A percentile compares a stretch with the other conserved stretches of the same genome.
phyloP scores from a whole-genome alignment of 2,329 filamentous ascomycete species.

The Exophiala lecanii-corni region DNA sequence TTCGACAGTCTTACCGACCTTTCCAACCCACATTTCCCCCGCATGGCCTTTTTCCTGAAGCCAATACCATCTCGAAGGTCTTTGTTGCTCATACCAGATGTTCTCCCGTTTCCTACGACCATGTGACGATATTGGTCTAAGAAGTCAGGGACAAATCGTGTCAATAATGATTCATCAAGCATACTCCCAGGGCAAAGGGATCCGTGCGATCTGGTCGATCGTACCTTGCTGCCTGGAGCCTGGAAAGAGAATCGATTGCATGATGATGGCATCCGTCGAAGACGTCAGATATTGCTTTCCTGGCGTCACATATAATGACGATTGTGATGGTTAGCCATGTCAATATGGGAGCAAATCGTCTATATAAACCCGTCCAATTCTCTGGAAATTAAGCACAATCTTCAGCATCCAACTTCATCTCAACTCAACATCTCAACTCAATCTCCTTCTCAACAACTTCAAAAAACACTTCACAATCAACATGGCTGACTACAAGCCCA shows the following conservation, averaged over 20 bases:
- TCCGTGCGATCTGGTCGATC: not conserved
- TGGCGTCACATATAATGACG: not conserved
- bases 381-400: not conserved
- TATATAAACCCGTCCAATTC: conserved; percentile 1
- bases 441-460: not conserved
- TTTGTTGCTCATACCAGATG: too few species aligned
- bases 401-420: not conserved
- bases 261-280: not conserved
- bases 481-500: conserved; percentile 27
- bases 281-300: not conserved
- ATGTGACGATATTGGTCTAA: too few species aligned
- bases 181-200: not conserved
- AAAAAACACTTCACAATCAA: conserved; percentile 7
- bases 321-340: not conserved
- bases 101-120: too few species aligned
- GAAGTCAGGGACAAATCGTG: too few species aligned
- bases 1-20: too few species aligned
- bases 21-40: too few species aligned
- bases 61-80: too few species aligned
- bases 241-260: not conserved
- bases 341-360: not conserved
- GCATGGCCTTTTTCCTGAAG: too few species aligned
- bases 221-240: not conserved
- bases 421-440: not conserved
- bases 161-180: not conserved